Conservation (phyloP, 169 alveolate species). For the Cryptosporidium canis region DNA sequence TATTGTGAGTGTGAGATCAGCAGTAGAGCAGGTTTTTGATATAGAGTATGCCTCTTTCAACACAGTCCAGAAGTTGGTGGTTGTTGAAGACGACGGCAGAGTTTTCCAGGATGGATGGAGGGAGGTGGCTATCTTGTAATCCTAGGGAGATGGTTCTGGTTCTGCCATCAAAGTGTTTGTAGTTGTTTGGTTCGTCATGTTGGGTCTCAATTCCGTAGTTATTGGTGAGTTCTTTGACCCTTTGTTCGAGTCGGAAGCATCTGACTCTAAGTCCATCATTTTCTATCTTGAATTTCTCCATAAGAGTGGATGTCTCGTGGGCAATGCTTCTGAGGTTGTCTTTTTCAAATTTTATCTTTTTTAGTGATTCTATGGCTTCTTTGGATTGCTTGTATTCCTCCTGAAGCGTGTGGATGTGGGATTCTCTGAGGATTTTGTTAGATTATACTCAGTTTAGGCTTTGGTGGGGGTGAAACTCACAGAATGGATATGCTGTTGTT, state of each 20-base stretch:
- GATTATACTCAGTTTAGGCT: neutral
- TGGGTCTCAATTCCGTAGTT: constrained; percentile 18
- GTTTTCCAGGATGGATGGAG: constrained; percentile 15
- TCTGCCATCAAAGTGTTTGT: neutral
- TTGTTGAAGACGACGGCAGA: constrained; percentile 19
- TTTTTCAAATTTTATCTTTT: constrained; percentile 7
- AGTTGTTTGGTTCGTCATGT: neutral
- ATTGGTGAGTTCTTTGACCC: constrained; percentile 61
- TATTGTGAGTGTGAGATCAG: neutral
- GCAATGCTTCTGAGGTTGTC: constrained; percentile 46
- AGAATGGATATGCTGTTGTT: constrained; percentile 18
- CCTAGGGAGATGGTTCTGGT: constrained; percentile 41
- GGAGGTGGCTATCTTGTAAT: constrained; percentile 20
- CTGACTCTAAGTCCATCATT: constrained; percentile 60
- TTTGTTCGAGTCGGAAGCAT: constrained; percentile 67
- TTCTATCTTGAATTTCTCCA: constrained; percentile 57
- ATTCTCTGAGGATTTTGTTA: neutral
- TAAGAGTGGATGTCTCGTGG: constrained; percentile 21
- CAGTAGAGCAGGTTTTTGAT: neutral
- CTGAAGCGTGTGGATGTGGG: neutral
- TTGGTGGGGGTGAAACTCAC: constrained; percentile 20
- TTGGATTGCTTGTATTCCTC: constrained; percentile 37
- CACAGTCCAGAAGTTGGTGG: constrained; percentile 31
- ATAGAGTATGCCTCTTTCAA: constrained; percentile 2
- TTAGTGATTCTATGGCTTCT: constrained; percentile 32